Percentiles rank a stretch among this genome's conserved stretches.
Evolutionary conservation across 805 yeast species (phyloP).

Genomic region (Yamadazyma ubonensis): DNA sequence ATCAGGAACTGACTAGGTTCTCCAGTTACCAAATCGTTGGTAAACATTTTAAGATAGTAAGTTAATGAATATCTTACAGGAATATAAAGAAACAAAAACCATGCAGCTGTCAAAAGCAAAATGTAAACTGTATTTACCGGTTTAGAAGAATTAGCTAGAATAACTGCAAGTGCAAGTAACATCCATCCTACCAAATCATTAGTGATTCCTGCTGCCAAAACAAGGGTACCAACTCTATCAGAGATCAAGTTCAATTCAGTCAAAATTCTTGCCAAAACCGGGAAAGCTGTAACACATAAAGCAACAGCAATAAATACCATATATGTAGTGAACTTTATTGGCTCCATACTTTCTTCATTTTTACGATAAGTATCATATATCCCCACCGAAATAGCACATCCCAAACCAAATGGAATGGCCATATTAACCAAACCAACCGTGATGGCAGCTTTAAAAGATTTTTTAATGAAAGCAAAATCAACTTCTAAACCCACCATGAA

Average conservation of each 20-base stretch:
- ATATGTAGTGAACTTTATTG: constrained; percentile 64
- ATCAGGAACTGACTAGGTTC: constrained; percentile 63
- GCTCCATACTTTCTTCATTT: constrained; percentile 25
- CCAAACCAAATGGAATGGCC: constrained; percentile 79
- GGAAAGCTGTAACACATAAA: constrained; percentile 81
- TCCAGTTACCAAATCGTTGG: constrained; percentile 59
- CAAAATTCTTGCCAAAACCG: constrained; percentile 76
- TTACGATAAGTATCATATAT: constrained; percentile 55
- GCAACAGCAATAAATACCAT: constrained; percentile 84
- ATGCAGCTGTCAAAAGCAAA: constrained; percentile 61
- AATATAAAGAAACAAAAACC: constrained; percentile 60
- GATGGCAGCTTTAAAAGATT: constrained; percentile 59
- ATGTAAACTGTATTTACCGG: constrained; percentile 72
- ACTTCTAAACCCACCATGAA: constrained; percentile 81
- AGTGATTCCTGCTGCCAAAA: constrained; percentile 79
- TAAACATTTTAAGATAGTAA: constrained; percentile 42
- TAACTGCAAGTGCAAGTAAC: constrained; percentile 69
- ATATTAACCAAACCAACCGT: constrained; percentile 69
- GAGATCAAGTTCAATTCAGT: constrained; percentile 69
- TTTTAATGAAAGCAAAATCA: constrained; percentile 62
- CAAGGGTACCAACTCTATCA: constrained; percentile 68
- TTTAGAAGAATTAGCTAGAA: constrained; percentile 69
- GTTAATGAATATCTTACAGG: constrained; percentile 55
- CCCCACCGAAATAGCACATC: constrained; percentile 70
- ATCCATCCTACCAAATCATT: constrained; percentile 85